Conservation (phyloP, 345 rosid genomes). For the Euphorbia lathyris region DNA sequence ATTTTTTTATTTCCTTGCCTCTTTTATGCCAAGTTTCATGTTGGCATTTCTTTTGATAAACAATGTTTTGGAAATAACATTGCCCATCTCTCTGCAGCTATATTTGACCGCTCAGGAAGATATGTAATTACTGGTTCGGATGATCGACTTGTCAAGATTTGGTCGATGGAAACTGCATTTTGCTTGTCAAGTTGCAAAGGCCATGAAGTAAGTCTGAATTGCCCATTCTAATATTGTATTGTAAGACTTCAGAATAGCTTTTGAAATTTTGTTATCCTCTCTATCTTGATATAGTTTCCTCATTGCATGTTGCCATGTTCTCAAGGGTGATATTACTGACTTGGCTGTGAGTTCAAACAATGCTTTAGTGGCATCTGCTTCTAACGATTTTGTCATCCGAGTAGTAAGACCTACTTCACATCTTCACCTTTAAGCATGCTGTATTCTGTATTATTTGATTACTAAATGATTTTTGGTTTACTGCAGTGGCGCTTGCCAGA, state of each 20-base stretch:
- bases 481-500: slow-evolving; percentile 97
- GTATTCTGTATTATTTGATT: slow-evolving; percentile 13
- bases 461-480: slow-evolving; percentile 12
- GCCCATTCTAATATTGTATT: slow-evolving; percentile 3
- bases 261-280: slow-evolving; percentile 8
- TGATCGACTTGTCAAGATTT: slow-evolving; percentile 96
- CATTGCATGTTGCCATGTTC: slow-evolving; percentile 29
- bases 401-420: slow-evolving; percentile 58
- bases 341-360: slow-evolving; percentile 97
- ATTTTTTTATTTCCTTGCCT: not conserved
- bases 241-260: not conserved
- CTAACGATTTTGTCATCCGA: slow-evolving; percentile 90
- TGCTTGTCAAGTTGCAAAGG: slow-evolving; percentile 99
- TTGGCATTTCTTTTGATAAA: not conserved
- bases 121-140: slow-evolving; percentile 97
- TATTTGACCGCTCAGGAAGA: slow-evolving; percentile 90
- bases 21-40: not conserved
- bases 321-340: slow-evolving; percentile 98
- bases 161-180: slow-evolving; percentile 99
- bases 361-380: slow-evolving; percentile 85
- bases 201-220: slow-evolving; percentile 75
- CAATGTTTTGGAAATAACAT: not conserved
- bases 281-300: slow-evolving; percentile 15
- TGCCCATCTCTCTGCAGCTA: slow-evolving; percentile 57
- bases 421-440: slow-evolving; percentile 16